Evolutionary conservation across 2,329 filamentous ascomycete species (phyloP).

Genomic region (Chaetomium sp.): DNA sequence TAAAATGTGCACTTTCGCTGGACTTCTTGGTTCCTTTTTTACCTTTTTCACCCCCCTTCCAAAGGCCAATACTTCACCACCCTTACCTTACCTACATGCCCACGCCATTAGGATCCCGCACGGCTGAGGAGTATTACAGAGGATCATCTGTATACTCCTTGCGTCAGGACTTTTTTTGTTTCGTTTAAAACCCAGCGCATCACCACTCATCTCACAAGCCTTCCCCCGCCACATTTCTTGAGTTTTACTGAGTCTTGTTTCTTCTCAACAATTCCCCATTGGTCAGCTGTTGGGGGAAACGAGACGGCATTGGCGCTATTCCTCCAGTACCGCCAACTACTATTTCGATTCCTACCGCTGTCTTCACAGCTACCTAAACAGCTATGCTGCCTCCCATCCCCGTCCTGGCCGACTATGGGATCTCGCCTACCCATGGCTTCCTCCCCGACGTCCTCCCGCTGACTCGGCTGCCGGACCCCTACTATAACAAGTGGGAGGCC

Average conservation of each 20-base stretch:
- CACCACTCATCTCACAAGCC: neutral
- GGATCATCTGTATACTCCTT: constrained; percentile 55
- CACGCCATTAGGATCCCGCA: constrained; percentile 36
- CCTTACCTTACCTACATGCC: constrained; percentile 28
- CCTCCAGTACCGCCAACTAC: neutral
- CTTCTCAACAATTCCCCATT: too few species aligned
- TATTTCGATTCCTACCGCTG: too few species aligned
- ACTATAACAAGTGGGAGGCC: constrained; percentile 93
- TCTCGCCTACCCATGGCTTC: constrained; percentile 76
- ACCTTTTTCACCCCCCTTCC: too few species aligned
- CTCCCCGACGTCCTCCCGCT: constrained; percentile 76
- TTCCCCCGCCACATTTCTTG: too few species aligned
- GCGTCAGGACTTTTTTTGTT: constrained; percentile 52
- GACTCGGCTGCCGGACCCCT: constrained; percentile 73
- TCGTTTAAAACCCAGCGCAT: constrained; percentile 15
- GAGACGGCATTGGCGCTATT: neutral
- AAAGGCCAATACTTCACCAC: too few species aligned
- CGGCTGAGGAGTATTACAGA: constrained; percentile 59
- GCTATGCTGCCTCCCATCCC: constrained; percentile 56
- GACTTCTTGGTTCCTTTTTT: constrained; percentile 5
- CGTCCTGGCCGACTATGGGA: constrained; percentile 67
- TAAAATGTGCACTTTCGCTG: constrained; percentile 1
- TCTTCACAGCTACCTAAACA: neutral
- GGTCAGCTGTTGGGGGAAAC: neutral
- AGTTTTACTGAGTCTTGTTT: too few species aligned